phyloP scores from a whole-genome alignment of 192 early-diverging fungal genomes.

The Rhizoclosmatium globosum region DNA sequence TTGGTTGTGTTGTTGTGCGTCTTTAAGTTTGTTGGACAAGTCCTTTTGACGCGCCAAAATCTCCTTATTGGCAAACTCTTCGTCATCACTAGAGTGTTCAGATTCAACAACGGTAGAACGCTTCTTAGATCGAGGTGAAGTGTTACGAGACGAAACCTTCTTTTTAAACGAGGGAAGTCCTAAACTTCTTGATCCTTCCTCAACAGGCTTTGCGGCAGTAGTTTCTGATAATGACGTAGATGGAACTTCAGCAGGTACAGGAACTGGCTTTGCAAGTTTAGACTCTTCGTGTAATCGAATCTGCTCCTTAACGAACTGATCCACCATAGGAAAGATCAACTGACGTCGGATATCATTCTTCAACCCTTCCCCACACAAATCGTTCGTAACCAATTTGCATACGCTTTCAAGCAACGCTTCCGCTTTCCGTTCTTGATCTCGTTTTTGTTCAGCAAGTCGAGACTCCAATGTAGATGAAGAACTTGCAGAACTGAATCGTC shows the following conservation, averaged over 20 bases:
- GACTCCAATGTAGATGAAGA: neutral
- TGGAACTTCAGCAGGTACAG: neutral
- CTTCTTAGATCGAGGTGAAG: neutral
- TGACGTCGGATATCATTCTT: slow-evolving; percentile 21
- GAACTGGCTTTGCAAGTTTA: neutral
- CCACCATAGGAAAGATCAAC: slow-evolving; percentile 12
- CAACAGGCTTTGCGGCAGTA: neutral
- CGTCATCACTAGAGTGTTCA: neutral
- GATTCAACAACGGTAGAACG: neutral
- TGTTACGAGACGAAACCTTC: neutral
- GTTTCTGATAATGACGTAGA: neutral
- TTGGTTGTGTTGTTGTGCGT: slow-evolving; percentile 6
- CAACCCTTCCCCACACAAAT: slow-evolving; percentile 8
- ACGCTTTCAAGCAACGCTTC: slow-evolving; percentile 3
- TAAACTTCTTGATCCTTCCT: neutral
- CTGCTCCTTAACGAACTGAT: neutral
- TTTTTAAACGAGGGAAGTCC: slow-evolving; percentile 37
- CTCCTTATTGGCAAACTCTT: slow-evolving; percentile 3
- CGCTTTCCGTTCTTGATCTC: neutral
- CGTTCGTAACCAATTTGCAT: neutral
- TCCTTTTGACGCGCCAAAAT: slow-evolving; percentile 32
- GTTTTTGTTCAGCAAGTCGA: neutral
- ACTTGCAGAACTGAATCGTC: neutral
- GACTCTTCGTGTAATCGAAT: neutral
- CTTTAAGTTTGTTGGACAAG: neutral